Evolutionary conservation across 441 rosid genomes (phyloP).

Genomic region (Gossypium davidsonii): DNA sequence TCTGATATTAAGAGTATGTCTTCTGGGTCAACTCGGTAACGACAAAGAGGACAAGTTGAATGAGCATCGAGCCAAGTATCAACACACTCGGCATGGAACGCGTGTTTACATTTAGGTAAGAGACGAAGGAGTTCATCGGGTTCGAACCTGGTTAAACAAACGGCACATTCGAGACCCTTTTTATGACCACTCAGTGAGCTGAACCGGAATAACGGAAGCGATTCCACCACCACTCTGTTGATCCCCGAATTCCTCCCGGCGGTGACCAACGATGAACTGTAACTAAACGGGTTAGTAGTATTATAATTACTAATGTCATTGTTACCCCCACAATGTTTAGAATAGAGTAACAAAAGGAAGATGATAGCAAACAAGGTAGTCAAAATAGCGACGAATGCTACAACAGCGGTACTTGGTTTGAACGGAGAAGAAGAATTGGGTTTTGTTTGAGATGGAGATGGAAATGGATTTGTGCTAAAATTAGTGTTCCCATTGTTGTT

Average conservation of each 20-base stretch:
- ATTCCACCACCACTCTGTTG: constrained; percentile 59
- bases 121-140: constrained; percentile 51
- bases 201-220: constrained; percentile 79
- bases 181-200: constrained; percentile 61
- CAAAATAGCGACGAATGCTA: constrained; percentile 46
- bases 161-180: constrained; percentile 79
- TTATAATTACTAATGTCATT: neutral
- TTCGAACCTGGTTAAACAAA: constrained; percentile 61
- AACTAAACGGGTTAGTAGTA: constrained; percentile 1
- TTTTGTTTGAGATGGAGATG: neutral
- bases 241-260: constrained; percentile 68
- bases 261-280: constrained; percentile 2
- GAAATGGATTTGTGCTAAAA: constrained; percentile 7
- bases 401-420: constrained; percentile 56
- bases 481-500: neutral
- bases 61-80: constrained; percentile 98
- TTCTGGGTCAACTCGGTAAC: constrained; percentile 83
- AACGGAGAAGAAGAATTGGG: constrained; percentile 33
- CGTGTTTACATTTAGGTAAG: constrained; percentile 83
- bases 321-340: constrained; percentile 56
- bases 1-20: constrained; percentile 55
- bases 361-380: constrained; percentile 64
- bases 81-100: constrained; percentile 88
- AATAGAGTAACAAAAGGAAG: constrained; percentile 72
- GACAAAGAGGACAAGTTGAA: constrained; percentile 89